Evolutionary conservation across 2,329 filamentous ascomycete species (phyloP), one percentile per base, ranked within the genome.

Genomic region (Corniculantispora saksenae): DNA sequence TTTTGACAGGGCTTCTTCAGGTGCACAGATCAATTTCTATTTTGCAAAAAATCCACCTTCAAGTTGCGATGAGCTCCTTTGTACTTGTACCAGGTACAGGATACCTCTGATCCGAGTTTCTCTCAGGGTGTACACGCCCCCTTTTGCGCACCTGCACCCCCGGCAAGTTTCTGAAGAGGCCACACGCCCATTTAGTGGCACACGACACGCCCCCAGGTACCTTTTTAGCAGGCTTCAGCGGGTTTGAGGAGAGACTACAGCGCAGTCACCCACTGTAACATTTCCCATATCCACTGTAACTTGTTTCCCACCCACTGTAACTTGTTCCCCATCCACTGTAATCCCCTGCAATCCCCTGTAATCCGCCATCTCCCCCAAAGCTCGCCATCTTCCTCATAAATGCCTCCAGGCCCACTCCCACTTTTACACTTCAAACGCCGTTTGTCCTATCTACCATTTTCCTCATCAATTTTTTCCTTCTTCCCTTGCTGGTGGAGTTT

Each of bases 341-440:
- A 15, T 50, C 13, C 47, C 7, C 47, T 50, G 47, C 23, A 50
- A 25, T 10, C 19, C 27, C 3, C 56, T 48, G 40, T 40, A 17
- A 27, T n/a, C n/a, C n/a, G n/a, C n/a, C n/a, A n/a, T n/a, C n/a
- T n/a, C n/a, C 38, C 19, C 57, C 32, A 61, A 40, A 40, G 59
- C 48, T 61, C 59, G 38, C 35, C 53, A 50, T 50, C 21, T 23
- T 29, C 55, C 56, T 59, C 45, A 64, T 64, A 64, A 64, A 64
- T 60, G 63, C 56, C 63, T 47, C 63, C 56, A 40, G 17, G 56
- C 56, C 63, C 63, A 55, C 63, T 17, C 56, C 63, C 63, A 54
- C 63, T 60, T 64, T 64, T 60, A n/a, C 56, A 13, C 56, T 51
- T 48, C 35, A 15, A 38, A 57, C 51, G 61, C 53, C 61, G 53